Conservation (phyloP, 2,329 filamentous ascomycete genomes). For the Fusarium sp. region DNA sequence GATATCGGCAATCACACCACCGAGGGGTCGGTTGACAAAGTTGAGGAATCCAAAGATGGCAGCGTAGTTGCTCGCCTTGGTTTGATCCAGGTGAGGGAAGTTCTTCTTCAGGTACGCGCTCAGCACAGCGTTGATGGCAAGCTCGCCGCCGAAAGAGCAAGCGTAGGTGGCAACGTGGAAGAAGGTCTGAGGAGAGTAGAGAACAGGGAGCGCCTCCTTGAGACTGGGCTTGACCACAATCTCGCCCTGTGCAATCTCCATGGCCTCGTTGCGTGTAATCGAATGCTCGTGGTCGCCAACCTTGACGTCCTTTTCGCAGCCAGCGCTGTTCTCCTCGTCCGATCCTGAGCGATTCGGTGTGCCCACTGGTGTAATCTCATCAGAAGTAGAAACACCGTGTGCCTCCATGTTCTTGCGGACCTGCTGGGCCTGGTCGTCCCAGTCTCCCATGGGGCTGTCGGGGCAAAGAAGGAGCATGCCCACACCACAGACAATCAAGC, state of each 20-base stretch:
- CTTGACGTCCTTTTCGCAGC: conserved; percentile 51
- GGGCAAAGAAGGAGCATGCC: conserved; percentile 79
- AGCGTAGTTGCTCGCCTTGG: conserved; percentile 70
- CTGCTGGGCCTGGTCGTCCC: conserved; percentile 76
- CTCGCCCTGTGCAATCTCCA: conserved; percentile 67
- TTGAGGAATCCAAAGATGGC: conserved; percentile 83
- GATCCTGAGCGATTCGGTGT: conserved; percentile 51
- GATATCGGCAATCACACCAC: conserved; percentile 68
- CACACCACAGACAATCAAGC: conserved; percentile 76
- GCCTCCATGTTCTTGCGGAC: conserved; percentile 64
- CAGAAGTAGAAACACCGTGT: conserved; percentile 55
- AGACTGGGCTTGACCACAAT: conserved; percentile 67
- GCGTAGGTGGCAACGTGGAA: conserved; percentile 69
- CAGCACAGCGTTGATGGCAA: conserved; percentile 72
- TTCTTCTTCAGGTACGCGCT: conserved; percentile 70
- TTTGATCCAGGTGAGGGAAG: conserved; percentile 69
- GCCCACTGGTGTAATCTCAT: conserved; percentile 65
- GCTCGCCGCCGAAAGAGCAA: conserved; percentile 73
- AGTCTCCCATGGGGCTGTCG: conserved; percentile 85
- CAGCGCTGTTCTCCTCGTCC: conserved; percentile 51
- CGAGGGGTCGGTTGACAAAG: conserved; percentile 73
- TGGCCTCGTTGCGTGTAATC: conserved; percentile 62
- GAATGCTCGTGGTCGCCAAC: conserved; percentile 59
- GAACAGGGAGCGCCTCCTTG: conserved; percentile 58
- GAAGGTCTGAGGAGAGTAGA: conserved; percentile 66